These are phyloP conservation scores for Colletotrichum sp. DNA, from an alignment of 2,329 filamentous ascomycete species.

Conservation along the genomic window DNA sequence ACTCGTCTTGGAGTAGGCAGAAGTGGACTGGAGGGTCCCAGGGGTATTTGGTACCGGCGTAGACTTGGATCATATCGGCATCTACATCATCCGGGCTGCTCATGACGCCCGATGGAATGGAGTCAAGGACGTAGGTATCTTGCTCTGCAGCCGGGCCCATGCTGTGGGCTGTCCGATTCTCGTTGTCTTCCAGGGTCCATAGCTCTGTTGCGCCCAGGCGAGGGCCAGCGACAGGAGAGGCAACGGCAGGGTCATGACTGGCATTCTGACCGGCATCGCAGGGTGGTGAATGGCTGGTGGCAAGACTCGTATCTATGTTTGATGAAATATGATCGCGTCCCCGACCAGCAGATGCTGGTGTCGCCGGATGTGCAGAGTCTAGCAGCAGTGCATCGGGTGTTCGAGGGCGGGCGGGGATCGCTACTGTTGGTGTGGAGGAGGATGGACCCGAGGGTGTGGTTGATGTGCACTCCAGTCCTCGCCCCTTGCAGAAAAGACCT, in stretches of 20 bases:
- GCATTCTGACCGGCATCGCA: not conserved
- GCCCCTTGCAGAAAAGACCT: conserved; percentile 39
- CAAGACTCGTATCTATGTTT: fast-evolving
- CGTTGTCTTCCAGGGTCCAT: conserved; percentile 46
- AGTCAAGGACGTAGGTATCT: conserved; percentile 50
- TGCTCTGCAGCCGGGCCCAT: conserved; percentile 51
- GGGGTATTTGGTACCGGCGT: conserved; percentile 34
- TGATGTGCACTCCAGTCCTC: conserved; percentile 37
- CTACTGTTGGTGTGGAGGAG: not conserved
- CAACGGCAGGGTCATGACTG: not conserved
- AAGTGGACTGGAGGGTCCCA: conserved; percentile 50
- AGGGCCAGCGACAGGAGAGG: not conserved
- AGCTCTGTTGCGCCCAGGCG: not conserved
- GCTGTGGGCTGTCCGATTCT: conserved; percentile 46
- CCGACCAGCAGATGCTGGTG: not conserved
- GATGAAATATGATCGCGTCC: not conserved
- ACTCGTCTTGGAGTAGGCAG: conserved; percentile 46
- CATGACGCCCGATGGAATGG: conserved; percentile 50
- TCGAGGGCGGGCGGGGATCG: not conserved
- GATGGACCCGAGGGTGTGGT: conserved; percentile 18
- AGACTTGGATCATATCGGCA: conserved; percentile 48
- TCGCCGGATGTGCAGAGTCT: not conserved
- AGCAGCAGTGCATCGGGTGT: not conserved
- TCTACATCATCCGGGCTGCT: conserved; percentile 47
- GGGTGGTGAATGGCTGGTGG: fast-evolving